These are phyloP conservation scores for Cyclanthera cordifolia DNA, from an alignment of 306 rosid species.

Conservation along the genomic window DNA sequence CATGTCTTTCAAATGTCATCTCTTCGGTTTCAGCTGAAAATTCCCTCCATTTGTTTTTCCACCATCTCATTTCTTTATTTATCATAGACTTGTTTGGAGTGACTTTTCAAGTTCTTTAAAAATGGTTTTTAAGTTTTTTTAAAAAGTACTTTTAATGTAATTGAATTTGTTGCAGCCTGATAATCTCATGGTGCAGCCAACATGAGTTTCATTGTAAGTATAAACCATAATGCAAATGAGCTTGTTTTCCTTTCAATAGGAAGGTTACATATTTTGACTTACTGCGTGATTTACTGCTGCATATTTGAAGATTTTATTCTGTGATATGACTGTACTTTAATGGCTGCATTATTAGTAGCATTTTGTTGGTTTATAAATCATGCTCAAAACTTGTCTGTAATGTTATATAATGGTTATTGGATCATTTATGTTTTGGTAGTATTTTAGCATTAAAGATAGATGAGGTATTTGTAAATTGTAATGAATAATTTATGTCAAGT, in stretches of 20 bases:
- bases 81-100: neutral
- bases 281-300: neutral
- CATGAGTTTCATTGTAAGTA: conserved; percentile 80
- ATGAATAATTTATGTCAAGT: neutral
- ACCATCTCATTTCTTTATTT: neutral
- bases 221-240: neutral
- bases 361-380: neutral
- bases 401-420: neutral
- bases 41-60: neutral
- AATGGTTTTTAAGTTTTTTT: neutral
- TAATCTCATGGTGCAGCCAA: conserved; percentile 61
- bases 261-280: neutral
- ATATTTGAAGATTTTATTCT: neutral
- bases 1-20: neutral
- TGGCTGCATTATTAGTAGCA: neutral
- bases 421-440: neutral
- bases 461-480: neutral
- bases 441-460: neutral
- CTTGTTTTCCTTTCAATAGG: neutral
- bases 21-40: neutral
- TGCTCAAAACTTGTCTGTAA: neutral
- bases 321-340: neutral
- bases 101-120: neutral
- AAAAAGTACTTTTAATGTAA: neutral
- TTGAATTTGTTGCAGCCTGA: conserved; percentile 46